These are phyloP conservation scores for Neurospora discreta DNA, from an alignment of 495 filamentous ascomycete species.

Conservation along the genomic window DNA sequence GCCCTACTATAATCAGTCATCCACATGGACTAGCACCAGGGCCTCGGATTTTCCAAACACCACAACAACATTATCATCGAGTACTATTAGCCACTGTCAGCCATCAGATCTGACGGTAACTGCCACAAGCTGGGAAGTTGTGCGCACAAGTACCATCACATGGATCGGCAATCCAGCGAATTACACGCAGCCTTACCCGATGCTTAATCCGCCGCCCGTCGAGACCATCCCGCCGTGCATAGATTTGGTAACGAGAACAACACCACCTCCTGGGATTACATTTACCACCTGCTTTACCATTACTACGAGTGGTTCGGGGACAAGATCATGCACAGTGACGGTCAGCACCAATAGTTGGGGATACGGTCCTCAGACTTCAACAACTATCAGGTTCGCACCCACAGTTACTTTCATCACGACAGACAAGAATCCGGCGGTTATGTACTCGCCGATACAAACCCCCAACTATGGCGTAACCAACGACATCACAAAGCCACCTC, in stretches of 20 bases:
- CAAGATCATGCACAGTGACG: conserved; percentile 16
- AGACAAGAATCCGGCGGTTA: conserved; percentile 39
- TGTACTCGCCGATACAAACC: conserved; percentile 26
- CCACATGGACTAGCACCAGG: not conserved
- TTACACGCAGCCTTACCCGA: conserved; percentile 32
- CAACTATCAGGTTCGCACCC: not conserved
- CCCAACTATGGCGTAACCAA: conserved; percentile 33
- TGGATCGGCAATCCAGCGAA: conserved; percentile 31
- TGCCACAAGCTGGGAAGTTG: conserved; percentile 24
- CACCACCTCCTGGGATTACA: conserved; percentile 21
- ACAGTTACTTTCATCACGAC: conserved; percentile 32
- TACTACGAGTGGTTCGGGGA: conserved; percentile 6
- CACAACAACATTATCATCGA: not conserved
- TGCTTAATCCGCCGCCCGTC: conserved; percentile 23
- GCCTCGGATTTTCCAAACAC: not conserved
- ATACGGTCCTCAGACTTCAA: conserved; percentile 8
- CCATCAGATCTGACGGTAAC: conserved; percentile 3
- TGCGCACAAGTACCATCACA: conserved; percentile 34
- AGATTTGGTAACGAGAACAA: conserved; percentile 1
- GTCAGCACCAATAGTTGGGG: conserved; percentile 9
- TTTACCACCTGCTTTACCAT: conserved; percentile 23
- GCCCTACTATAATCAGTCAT: conserved; percentile 5
- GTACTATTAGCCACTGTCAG: conserved; percentile 9
- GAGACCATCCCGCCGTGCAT: conserved; percentile 24
- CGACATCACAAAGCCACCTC: not conserved